Evolutionary conservation across 108 stramenopile species (phyloP), one percentile per base, ranked within the genome.

Genomic region (Nitzschia sp.): DNA sequence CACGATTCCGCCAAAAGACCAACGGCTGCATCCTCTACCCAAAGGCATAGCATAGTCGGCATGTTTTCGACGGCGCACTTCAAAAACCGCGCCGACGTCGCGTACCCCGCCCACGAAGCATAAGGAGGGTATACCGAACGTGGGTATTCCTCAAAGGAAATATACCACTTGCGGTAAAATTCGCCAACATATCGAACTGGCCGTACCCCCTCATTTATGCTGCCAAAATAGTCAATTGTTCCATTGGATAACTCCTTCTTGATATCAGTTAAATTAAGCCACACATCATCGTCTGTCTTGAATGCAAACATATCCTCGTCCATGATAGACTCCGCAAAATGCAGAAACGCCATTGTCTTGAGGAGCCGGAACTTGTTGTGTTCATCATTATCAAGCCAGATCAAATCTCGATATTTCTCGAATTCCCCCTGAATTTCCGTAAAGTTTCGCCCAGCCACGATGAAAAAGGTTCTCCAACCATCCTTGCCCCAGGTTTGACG

Each of bases 241-340:
- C 15, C 38, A 8, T 42, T 42, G 11, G 8, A 11, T n/a, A n/a
- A n/a, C n/a, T n/a, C n/a, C 4, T 19, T 19, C 11, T 19, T 21
- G 18, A 51, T 17, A 4, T 51, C 19, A 4, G 49, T 51, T 9
- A 19, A 4, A 51, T 51, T 51, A 4, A 51, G 4, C 11, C 5
- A 51, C 49, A 51, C 21, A 23, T 51, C 49, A 51, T 51, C 49
- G 21, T 51, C 49, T 51, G 49, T 51, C n/a, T 51, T 51, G 21
- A 51, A 51, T 5, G 21, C n/a, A 19, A 19, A 51, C 13, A 19
- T 19, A 51, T 23, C n/a, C 49, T 21, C 21, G 18, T 4, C 4
- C 11, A 51, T 51, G 8, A 19, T 5, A 51, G 49, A 19, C 4
- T 9, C 11, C 21, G 49, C 49, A 51, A 51, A 51, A 4, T 51